Evolutionary conservation across 768 basidiomycete genomes (phyloP).

Genomic region (Leccinellum rugosiceps): DNA sequence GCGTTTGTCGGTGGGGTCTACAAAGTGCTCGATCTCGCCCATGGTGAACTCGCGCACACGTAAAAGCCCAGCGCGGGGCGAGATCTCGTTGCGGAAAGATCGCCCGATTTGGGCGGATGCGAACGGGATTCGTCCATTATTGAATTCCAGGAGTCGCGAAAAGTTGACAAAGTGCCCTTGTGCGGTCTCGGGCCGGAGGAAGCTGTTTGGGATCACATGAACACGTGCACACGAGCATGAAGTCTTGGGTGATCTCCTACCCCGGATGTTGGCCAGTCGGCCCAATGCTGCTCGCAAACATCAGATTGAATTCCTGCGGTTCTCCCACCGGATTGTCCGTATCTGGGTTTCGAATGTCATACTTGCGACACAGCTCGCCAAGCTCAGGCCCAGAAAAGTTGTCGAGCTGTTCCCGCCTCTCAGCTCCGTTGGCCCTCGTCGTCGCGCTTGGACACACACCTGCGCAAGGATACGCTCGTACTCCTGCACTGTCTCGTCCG

Average conservation of each 20-base stretch:
- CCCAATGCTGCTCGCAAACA: conserved; percentile 97
- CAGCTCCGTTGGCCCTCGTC: not conserved
- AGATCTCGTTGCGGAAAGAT: conserved; percentile 97
- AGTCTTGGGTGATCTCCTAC: conserved; percentile 35
- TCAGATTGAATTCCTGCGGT: conserved; percentile 95
- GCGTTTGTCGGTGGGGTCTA: conserved; percentile 89
- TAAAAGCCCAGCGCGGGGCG: conserved; percentile 91
- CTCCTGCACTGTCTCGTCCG: conserved; percentile 68
- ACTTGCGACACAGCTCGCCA: conserved; percentile 77
- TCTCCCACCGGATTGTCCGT: conserved; percentile 91
- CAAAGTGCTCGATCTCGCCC: conserved; percentile 99
- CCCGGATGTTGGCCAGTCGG: conserved; percentile 97
- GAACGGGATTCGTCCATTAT: conserved; percentile 94
- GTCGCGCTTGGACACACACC: conserved; percentile 44
- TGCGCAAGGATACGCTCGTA: conserved; percentile 87
- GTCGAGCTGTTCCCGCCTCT: conserved; percentile 42
- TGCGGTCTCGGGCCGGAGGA: conserved; percentile 95
- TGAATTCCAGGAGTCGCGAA: conserved; percentile 93
- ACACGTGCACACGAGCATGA: not conserved
- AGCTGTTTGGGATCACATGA: conserved; percentile 44
- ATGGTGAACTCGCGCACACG: conserved; percentile 99
- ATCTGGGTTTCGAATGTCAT: conserved; percentile 84
- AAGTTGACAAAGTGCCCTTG: conserved; percentile 99
- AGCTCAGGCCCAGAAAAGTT: conserved; percentile 90
- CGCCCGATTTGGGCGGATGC: conserved; percentile 97